These are phyloP conservation scores for Cruciata laevipes DNA, from an alignment of 257 asterid species.

Conservation along the genomic window DNA sequence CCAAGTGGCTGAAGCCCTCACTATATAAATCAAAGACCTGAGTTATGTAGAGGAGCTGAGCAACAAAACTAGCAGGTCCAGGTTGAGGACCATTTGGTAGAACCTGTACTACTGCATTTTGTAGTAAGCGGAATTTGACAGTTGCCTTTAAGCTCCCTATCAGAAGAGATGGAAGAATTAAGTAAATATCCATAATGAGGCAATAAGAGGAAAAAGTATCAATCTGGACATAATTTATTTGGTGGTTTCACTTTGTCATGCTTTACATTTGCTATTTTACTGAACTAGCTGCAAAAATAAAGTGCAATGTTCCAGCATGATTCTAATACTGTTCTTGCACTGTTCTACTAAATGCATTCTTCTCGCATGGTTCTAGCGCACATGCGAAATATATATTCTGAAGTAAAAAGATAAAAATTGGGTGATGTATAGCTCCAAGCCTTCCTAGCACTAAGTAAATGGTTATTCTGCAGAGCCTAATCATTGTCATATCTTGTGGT, in stretches of 20 bases:
- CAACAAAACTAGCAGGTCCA: slow-evolving; percentile 69
- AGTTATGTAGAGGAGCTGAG: slow-evolving; percentile 62
- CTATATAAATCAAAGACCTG: slow-evolving; percentile 45
- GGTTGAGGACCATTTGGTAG: slow-evolving; percentile 48
- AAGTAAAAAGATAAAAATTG: background rate
- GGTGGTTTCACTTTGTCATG: slow-evolving; percentile 1
- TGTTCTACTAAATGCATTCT: background rate
- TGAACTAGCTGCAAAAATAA: slow-evolving; percentile 1
- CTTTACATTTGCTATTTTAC: background rate
- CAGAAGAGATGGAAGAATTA: slow-evolving; percentile 3
- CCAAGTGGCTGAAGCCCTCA: slow-evolving; percentile 80
- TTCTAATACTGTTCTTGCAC: background rate
- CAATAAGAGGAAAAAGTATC: slow-evolving; percentile 1
- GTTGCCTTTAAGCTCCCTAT: slow-evolving; percentile 75
- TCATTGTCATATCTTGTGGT: background rate
- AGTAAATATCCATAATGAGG: background rate
- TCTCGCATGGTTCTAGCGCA: no score
- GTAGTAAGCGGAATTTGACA: slow-evolving; percentile 61
- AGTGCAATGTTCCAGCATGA: background rate
- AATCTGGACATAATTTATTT: background rate
- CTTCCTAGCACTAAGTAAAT: background rate
- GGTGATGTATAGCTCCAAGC: background rate
- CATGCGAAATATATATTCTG: no score
- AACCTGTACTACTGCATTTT: slow-evolving; percentile 49
- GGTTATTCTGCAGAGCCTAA: background rate